These are phyloP conservation scores for Leishmania amazonensis DNA, from an alignment of 208 protist genomes.

Conservation along the genomic window DNA sequence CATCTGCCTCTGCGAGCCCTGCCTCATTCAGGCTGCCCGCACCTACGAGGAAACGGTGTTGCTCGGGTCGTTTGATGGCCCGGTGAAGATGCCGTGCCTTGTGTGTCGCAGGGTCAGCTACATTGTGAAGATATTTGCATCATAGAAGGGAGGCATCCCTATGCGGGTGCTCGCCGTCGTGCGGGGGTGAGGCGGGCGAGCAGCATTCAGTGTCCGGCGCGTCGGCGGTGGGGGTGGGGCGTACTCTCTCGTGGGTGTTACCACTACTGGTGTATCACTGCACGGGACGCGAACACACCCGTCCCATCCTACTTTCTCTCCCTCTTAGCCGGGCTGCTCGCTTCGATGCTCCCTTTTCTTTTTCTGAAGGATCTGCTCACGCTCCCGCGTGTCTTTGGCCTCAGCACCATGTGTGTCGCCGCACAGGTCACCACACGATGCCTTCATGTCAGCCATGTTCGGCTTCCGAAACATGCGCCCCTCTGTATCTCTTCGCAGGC, in stretches of 20 bases:
- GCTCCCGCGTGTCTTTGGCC: no score
- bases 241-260: neutral
- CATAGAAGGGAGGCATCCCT: conserved; percentile 9
- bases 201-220: neutral
- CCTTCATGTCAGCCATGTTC: no score
- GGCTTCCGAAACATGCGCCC: no score
- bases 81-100: conserved; percentile 23
- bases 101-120: conserved; percentile 25
- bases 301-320: neutral
- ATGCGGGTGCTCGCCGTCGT: neutral
- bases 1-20: conserved; percentile 35
- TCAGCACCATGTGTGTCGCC: no score
- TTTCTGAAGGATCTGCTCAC: no score
- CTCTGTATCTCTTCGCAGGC: no score
- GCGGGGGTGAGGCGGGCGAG: neutral
- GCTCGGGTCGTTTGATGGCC: neutral
- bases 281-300: neutral
- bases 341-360: neutral
- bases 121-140: conserved; percentile 15
- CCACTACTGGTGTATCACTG: neutral
- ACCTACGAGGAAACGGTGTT: neutral
- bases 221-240: neutral
- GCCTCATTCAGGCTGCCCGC: conserved; percentile 13
- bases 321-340: neutral
- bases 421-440: no score